Conservation (phyloP, 495 filamentous ascomycete genomes). For the Xylaria telfairii region DNA sequence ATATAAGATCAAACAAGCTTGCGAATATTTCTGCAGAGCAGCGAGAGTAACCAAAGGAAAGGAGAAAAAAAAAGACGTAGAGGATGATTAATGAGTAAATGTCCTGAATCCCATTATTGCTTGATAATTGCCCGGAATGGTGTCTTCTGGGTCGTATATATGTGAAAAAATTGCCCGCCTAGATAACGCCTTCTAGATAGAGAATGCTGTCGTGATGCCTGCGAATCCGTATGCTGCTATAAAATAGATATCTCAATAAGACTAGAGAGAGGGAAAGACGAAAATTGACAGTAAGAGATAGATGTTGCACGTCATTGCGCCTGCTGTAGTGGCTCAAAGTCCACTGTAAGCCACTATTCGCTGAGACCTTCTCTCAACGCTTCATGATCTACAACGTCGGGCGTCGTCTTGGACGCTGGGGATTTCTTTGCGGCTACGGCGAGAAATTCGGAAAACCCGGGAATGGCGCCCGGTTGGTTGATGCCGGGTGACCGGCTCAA, state of each 20-base stretch:
- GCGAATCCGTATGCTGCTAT: neutral
- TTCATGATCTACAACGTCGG: conserved; percentile 48
- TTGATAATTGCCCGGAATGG: neutral
- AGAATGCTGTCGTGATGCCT: neutral
- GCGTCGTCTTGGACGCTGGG: conserved; percentile 48
- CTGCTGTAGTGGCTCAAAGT: neutral
- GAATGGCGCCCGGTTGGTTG: conserved; percentile 59
- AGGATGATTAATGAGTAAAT: neutral
- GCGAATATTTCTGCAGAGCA: neutral
- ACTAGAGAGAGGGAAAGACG: neutral
- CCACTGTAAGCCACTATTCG: conserved; percentile 15
- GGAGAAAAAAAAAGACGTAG: too few relatives aligned
- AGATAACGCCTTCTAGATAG: conserved; percentile 10
- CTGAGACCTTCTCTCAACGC: conserved; percentile 51
- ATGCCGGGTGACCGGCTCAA: conserved; percentile 52
- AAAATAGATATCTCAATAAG: neutral
- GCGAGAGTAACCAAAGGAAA: neutral
- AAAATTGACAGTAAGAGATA: neutral
- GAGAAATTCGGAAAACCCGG: conserved; percentile 55
- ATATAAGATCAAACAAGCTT: neutral
- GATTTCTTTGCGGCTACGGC: conserved; percentile 45
- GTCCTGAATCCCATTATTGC: neutral
- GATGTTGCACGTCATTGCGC: neutral
- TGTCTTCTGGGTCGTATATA: neutral
- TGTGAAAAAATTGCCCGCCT: neutral